Percentiles rank a stretch among this genome's conserved stretches.
Conservation (phyloP, 306 rosid species). For the Cicer arietinum region DNA sequence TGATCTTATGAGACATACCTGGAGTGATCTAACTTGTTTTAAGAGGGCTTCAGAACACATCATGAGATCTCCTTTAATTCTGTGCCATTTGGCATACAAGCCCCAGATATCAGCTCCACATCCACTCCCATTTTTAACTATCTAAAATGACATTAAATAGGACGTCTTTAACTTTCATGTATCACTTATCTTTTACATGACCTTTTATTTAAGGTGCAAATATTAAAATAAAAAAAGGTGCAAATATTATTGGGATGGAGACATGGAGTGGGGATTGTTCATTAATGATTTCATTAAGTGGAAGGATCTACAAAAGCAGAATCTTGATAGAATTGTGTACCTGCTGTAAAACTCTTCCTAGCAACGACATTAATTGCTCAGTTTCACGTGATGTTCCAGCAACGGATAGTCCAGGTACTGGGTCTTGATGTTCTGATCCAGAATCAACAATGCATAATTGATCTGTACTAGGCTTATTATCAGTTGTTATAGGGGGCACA, state of each 20-base stretch:
- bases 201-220: not conserved
- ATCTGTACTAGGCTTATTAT: slow-evolving; percentile 34
- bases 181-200: slow-evolving; percentile 3
- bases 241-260: no score
- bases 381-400: slow-evolving; percentile 65
- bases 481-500: slow-evolving; percentile 46
- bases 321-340: slow-evolving; percentile 48
- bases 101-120: slow-evolving; percentile 82
- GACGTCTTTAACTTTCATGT: slow-evolving; percentile 10
- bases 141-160: slow-evolving; percentile 52
- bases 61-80: slow-evolving; percentile 74
- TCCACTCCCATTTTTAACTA: slow-evolving; percentile 73
- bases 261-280: not conserved
- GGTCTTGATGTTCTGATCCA: slow-evolving; percentile 49
- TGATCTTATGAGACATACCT: slow-evolving; percentile 59
- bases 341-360: slow-evolving; percentile 84
- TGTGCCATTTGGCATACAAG: slow-evolving; percentile 94
- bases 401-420: slow-evolving; percentile 43
- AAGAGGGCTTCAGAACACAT: slow-evolving; percentile 95
- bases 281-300: slow-evolving; percentile 2
- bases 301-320: slow-evolving; percentile 35
- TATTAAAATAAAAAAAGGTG: no score
- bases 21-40: slow-evolving; percentile 95
- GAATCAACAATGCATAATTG: slow-evolving; percentile 41
- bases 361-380: slow-evolving; percentile 64